A percentile compares a stretch with the other conserved stretches of the same genome.
These are phyloP conservation scores for Fusarium nelsonii DNA, from an alignment of 2,329 filamentous ascomycete species.

Conservation along the genomic window DNA sequence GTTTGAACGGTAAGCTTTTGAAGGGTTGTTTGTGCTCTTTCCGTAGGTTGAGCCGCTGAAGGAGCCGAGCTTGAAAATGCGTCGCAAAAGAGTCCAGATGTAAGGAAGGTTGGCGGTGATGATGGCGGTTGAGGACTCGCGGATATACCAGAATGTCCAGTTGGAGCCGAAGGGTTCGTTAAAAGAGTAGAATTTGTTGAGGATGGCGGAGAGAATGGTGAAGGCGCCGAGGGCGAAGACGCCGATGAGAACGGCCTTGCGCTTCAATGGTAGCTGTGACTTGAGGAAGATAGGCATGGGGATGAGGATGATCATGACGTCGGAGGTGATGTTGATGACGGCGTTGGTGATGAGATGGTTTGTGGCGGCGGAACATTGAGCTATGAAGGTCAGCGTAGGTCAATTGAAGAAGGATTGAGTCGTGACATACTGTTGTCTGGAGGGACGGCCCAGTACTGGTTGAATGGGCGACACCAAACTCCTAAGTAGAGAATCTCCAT, in stretches of 20 bases:
- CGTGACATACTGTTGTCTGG: constrained; percentile 58
- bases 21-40: constrained; percentile 45
- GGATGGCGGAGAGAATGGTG: constrained; percentile 64
- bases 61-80: constrained; percentile 53
- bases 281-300: constrained; percentile 66
- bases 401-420: too few relatives aligned
- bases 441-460: constrained; percentile 69
- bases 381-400: constrained; percentile 47
- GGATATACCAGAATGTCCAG: constrained; percentile 60
- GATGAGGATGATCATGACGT: constrained; percentile 69
- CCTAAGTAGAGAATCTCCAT: constrained; percentile 64
- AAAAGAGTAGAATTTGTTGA: constrained; percentile 61
- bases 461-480: constrained; percentile 69
- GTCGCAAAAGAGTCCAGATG: constrained; percentile 56
- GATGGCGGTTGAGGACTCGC: constrained; percentile 58
- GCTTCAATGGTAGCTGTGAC: constrained; percentile 62
- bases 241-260: constrained; percentile 64
- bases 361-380: constrained; percentile 68
- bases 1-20: constrained; percentile 45
- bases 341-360: constrained; percentile 71
- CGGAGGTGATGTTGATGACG: constrained; percentile 70
- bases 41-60: constrained; percentile 51
- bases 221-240: constrained; percentile 62
- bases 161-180: constrained; percentile 53
- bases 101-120: constrained; percentile 59